These are phyloP conservation scores for Lentinula aciculospora DNA, from an alignment of 768 basidiomycete species.

Conservation along the genomic window DNA sequence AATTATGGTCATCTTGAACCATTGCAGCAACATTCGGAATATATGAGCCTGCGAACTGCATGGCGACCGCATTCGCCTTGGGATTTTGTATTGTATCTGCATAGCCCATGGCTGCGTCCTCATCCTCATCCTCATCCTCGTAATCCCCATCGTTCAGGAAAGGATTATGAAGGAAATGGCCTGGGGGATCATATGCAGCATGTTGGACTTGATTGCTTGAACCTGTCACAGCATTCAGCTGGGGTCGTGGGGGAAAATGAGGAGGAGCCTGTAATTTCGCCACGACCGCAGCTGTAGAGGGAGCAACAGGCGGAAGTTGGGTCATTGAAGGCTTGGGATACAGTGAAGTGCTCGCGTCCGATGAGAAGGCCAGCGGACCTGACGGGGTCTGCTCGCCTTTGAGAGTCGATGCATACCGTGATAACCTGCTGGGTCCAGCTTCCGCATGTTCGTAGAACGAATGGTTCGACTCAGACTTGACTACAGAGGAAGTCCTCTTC, in stretches of 20 bases:
- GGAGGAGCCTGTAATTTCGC: background rate
- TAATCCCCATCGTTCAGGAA: background rate
- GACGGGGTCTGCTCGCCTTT: background rate
- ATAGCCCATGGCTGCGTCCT: background rate
- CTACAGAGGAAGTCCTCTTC: background rate
- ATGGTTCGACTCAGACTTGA: background rate
- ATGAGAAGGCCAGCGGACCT: background rate
- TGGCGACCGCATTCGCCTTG: background rate
- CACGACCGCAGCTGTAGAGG: background rate
- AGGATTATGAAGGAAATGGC: background rate
- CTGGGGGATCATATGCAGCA: background rate
- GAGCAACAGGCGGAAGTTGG: background rate
- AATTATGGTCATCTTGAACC: slow-evolving; percentile 19
- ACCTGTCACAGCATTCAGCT: background rate
- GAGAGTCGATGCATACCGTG: background rate
- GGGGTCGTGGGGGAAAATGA: background rate
- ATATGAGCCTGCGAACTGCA: background rate
- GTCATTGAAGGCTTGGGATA: no score
- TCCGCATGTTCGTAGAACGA: background rate
- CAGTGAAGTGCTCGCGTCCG: background rate
- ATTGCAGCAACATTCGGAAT: slow-evolving; percentile 18
- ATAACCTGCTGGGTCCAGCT: background rate
- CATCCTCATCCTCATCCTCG: background rate
- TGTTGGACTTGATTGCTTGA: background rate
- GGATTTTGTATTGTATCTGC: background rate